phyloP scores from a whole-genome alignment of 441 rosid species.

The Croton setiger region DNA sequence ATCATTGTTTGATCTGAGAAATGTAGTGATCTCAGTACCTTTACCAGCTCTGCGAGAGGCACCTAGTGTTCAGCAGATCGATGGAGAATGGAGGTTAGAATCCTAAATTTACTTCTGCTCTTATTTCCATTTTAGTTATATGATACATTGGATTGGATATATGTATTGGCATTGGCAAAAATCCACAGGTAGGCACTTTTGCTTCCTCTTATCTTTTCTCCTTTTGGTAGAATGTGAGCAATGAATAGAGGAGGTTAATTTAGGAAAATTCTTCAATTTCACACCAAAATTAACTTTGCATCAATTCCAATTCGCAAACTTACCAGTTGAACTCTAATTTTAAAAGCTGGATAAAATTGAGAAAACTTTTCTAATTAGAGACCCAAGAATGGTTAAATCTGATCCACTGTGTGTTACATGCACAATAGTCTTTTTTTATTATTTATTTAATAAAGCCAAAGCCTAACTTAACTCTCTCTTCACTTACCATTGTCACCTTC shows the following conservation, averaged over 20 bases:
- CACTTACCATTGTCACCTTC: no score
- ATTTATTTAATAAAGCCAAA: no score
- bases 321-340: no score
- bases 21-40: slow-evolving; percentile 80
- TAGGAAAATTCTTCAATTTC: not conserved
- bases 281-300: no score
- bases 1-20: slow-evolving; percentile 76
- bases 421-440: no score
- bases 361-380: no score
- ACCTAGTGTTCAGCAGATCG: slow-evolving; percentile 72
- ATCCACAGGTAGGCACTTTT: not conserved
- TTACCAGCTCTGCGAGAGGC: slow-evolving; percentile 94
- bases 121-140: not conserved
- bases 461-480: no score
- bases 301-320: no score
- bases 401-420: no score
- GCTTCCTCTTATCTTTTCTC: not conserved
- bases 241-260: not conserved
- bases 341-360: no score
- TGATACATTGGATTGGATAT: not conserved
- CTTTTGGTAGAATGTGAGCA: not conserved
- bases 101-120: not conserved
- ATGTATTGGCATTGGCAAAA: not conserved
- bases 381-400: no score
- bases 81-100: slow-evolving; percentile 91